Conservation (phyloP, 2,329 filamentous ascomycete genomes). For the Calonectria pseudoturangicola region DNA sequence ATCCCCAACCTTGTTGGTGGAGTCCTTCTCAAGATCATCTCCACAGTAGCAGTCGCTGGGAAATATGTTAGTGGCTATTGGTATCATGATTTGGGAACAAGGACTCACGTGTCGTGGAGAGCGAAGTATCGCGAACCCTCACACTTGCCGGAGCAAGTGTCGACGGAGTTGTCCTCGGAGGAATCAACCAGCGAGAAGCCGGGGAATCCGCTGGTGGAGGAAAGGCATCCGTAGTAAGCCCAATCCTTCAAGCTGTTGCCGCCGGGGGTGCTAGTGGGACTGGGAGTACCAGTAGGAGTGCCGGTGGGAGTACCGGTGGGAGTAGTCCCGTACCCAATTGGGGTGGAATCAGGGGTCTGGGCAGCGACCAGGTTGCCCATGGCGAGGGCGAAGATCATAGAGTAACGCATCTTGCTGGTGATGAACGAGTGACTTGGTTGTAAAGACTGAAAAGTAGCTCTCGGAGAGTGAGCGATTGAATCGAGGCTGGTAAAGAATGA, state of each 20-base stretch:
- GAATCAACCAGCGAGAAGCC: conserved; percentile 46
- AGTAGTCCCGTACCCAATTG: conserved; percentile 5
- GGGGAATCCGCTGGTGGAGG: conserved; percentile 54
- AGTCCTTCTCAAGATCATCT: conserved; percentile 34
- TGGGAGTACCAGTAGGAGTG: conserved; percentile 23
- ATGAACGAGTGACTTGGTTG: conserved; percentile 52
- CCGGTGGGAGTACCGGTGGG: conserved; percentile 19
- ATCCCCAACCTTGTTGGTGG: conserved; percentile 37
- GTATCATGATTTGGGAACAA: not conserved
- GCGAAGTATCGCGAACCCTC: conserved; percentile 52
- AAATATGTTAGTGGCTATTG: conserved; percentile 22
- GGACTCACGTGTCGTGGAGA: conserved; percentile 50
- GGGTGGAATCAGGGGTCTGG: conserved; percentile 35
- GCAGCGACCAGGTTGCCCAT: conserved; percentile 57
- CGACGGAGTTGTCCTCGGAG: conserved; percentile 43
- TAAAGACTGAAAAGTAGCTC: conserved; percentile 54
- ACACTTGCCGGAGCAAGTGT: conserved; percentile 52
- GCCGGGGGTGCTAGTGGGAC: conserved; percentile 27
- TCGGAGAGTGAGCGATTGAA: conserved; percentile 56
- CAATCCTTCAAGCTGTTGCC: conserved; percentile 46
- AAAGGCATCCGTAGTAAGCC: conserved; percentile 55
- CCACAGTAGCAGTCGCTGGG: conserved; percentile 58
- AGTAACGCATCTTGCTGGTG: conserved; percentile 58
- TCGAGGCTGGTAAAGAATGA: conserved; percentile 56
- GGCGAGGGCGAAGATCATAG: conserved; percentile 56